These are phyloP conservation scores for Arthroderma sp. DNA, from an alignment of 2,329 filamentous ascomycete genomes.

Conservation along the genomic window DNA sequence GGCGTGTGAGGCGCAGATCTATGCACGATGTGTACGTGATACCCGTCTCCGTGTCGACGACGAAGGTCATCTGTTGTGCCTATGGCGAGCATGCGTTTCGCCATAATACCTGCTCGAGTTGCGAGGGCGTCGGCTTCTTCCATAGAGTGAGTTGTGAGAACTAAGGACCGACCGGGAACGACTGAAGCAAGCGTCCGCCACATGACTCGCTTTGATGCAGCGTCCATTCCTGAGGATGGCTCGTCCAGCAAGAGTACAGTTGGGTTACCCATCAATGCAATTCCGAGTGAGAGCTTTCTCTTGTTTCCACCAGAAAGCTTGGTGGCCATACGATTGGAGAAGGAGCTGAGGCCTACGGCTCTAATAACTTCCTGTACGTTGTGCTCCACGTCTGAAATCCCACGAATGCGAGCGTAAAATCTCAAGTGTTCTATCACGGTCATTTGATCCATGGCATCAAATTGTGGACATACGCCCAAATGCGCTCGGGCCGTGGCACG, in stretches of 20 bases:
- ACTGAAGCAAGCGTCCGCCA: conserved; percentile 71
- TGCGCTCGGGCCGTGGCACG: conserved; percentile 59
- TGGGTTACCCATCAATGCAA: conserved; percentile 86
- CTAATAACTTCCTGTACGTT: conserved; percentile 68
- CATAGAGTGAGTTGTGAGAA: conserved; percentile 90
- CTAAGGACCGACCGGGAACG: conserved; percentile 61
- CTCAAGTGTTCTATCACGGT: conserved; percentile 73
- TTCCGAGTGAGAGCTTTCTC: conserved; percentile 77
- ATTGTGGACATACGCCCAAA: conserved; percentile 84
- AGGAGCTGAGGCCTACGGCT: conserved; percentile 63
- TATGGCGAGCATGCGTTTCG: conserved; percentile 69
- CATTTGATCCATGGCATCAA: conserved; percentile 81
- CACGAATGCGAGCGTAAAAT: conserved; percentile 78
- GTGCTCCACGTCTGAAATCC: conserved; percentile 59
- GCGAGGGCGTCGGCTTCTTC: conserved; percentile 88
- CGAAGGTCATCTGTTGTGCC: conserved; percentile 63
- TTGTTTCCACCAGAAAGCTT: conserved; percentile 84
- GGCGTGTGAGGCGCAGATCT: conserved; percentile 59
- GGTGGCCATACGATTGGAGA: conserved; percentile 59
- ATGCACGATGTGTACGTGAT: conserved; percentile 72
- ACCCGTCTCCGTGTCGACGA: conserved; percentile 59
- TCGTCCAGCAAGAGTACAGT: conserved; percentile 79
- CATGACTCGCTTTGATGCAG: conserved; percentile 82
- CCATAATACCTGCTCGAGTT: conserved; percentile 71
- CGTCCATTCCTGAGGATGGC: conserved; percentile 77